phyloP scores from a whole-genome alignment of 2,329 filamentous ascomycete genomes.

The Ophiostoma himal-ulmi region DNA sequence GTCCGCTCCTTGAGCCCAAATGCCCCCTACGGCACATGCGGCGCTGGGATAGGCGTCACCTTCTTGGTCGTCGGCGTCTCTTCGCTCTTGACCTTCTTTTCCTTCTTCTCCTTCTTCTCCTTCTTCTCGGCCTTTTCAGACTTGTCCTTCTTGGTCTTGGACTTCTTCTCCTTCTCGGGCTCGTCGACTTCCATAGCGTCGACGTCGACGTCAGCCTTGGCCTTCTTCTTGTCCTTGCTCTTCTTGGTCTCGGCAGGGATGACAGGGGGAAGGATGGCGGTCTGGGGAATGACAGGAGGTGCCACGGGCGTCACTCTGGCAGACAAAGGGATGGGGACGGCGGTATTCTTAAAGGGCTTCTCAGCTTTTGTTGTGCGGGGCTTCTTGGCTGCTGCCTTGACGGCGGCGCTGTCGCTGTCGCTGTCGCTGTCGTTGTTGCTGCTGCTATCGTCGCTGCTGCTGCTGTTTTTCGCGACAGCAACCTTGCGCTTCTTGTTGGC shows the following conservation, averaged over 20 bases:
- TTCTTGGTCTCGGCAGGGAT: slow-evolving; percentile 30
- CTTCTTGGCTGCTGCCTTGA: not conserved
- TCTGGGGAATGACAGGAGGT: not conserved
- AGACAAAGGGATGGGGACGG: not conserved
- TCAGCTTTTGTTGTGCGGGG: slow-evolving; percentile 1
- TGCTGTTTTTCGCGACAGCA: not conserved
- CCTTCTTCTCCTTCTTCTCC: slow-evolving; percentile 21
- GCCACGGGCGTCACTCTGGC: not conserved
- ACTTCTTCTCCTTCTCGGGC: slow-evolving; percentile 17
- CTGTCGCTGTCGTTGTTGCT: slow-evolving; percentile 7
- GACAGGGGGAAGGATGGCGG: not conserved
- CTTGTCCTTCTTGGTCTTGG: slow-evolving; percentile 19
- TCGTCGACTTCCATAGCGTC: slow-evolving; percentile 14
- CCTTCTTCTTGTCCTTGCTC: slow-evolving; percentile 29
- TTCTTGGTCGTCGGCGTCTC: slow-evolving; percentile 20
- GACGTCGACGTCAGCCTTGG: not conserved
- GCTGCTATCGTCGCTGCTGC: not conserved
- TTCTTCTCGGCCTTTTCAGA: slow-evolving; percentile 17
- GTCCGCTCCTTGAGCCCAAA: not conserved
- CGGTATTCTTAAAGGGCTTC: not conserved
- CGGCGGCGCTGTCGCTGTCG: not conserved
- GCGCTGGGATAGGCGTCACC: slow-evolving; percentile 26
- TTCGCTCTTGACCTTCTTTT: slow-evolving; percentile 21
- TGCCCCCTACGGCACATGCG: slow-evolving; percentile 16
- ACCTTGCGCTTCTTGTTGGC: slow-evolving; percentile 39